These are phyloP conservation scores for Chlamydomonas eustigma DNA, from an alignment of 139 green algal genomes.

Conservation along the genomic window DNA sequence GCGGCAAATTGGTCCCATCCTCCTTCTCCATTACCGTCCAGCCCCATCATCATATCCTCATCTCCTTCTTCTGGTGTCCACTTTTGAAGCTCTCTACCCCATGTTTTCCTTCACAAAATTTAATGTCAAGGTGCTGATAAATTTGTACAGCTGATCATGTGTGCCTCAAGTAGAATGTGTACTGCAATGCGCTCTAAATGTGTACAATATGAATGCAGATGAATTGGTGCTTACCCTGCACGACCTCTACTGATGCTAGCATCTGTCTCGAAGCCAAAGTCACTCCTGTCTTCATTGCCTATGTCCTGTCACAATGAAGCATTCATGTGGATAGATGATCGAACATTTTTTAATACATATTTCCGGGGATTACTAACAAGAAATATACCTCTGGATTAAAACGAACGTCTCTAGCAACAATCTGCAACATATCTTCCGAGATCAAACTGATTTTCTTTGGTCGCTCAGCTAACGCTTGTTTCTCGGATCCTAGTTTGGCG, in stretches of 20 bases:
- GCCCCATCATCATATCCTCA: constrained; percentile 23
- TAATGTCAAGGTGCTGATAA: too few relatives aligned
- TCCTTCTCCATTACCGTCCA: not conserved
- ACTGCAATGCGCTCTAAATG: too few relatives aligned
- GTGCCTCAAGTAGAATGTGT: too few relatives aligned
- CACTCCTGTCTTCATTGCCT: constrained; percentile 23
- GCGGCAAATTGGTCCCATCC: constrained; percentile 90
- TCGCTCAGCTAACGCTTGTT: constrained; percentile 34
- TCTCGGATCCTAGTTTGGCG: not conserved
- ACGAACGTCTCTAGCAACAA: constrained; percentile 64
- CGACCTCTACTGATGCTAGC: constrained; percentile 62
- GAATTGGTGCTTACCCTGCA: constrained; percentile 60
- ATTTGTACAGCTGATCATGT: too few relatives aligned
- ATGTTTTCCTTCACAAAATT: not conserved
- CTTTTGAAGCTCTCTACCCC: constrained; percentile 63
- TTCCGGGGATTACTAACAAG: too few relatives aligned
- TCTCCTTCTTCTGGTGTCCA: constrained; percentile 70
- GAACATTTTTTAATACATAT: too few relatives aligned
- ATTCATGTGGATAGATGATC: too few relatives aligned
- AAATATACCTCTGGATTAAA: constrained; percentile 48
- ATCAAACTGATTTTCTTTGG: constrained; percentile 42
- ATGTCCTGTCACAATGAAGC: constrained; percentile 22
- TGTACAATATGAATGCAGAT: too few relatives aligned
- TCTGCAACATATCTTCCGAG: constrained; percentile 37
- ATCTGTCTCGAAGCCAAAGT: constrained; percentile 69